These are phyloP conservation scores for Annulohypoxylon stygium DNA, from an alignment of 495 filamentous ascomycete species.

Conservation along the genomic window DNA sequence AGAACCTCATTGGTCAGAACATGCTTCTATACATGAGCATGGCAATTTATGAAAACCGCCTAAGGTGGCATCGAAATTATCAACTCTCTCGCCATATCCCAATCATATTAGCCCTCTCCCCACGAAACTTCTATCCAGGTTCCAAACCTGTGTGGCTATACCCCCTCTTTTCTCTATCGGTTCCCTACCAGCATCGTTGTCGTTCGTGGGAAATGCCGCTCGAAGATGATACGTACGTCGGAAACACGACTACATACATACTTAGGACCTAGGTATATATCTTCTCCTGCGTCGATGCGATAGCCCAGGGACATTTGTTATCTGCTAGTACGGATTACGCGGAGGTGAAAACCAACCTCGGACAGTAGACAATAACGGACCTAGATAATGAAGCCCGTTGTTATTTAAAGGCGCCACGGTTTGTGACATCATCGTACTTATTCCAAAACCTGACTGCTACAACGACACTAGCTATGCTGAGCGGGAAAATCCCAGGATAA, in stretches of 20 bases:
- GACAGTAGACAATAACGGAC: neutral
- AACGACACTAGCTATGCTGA: constrained; percentile 35
- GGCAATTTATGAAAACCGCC: constrained; percentile 53
- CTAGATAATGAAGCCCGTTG: neutral
- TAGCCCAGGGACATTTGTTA: neutral
- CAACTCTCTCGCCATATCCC: constrained; percentile 44
- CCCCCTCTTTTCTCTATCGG: constrained; percentile 29
- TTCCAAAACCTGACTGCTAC: constrained; percentile 37
- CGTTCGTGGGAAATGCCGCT: constrained; percentile 39
- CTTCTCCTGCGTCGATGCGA: constrained; percentile 18
- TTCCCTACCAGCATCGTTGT: constrained; percentile 34
- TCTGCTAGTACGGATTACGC: neutral
- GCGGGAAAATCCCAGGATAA: constrained; percentile 40
- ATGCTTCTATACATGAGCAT: constrained; percentile 45
- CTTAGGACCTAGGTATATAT: too few relatives aligned
- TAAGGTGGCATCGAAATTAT: constrained; percentile 54
- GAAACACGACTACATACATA: constrained; percentile 4
- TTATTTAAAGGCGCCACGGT: constrained; percentile 13
- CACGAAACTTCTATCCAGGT: constrained; percentile 31
- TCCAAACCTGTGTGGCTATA: constrained; percentile 29
- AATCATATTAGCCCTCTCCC: constrained; percentile 47
- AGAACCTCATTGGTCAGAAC: constrained; percentile 40
- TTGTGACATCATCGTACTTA: constrained; percentile 48
- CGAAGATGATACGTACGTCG: constrained; percentile 23
- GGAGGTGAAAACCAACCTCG: neutral